Base-by-base conservation (phyloP, 2,329 filamentous ascomycete genomes). In the Penicillium rolfsii region DNA sequence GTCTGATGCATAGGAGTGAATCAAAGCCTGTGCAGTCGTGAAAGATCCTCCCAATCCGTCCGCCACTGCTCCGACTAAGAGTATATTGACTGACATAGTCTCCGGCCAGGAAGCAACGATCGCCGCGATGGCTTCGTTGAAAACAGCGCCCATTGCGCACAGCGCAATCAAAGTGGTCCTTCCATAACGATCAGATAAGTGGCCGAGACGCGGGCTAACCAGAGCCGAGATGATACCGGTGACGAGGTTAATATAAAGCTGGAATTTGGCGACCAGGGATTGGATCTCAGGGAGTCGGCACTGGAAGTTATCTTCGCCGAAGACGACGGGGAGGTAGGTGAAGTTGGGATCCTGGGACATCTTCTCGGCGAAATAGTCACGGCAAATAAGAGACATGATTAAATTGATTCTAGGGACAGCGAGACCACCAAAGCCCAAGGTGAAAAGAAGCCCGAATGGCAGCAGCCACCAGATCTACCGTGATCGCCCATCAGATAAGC, bases 11-110 rank as follows among this genome's bases (percentile, higher is more conserved):
- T 98, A 99, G 0, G 94, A 92, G 74, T 96, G 89, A 24, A 87
- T 88, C 60, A 96, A 80, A 49, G 89, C 87, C 81, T 90, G 90
- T 30, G 89, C 89, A 0, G 91, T 87, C 1, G 93, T 96, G 74
- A 97, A 97, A 0, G 93, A 97, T 7, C 95, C 95, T 9, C 88
- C 88, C 5, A 97, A 72, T 4, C 95, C 95, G 72, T 99, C 95
- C 49, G 93, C 82, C 9, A 91, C 81, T 38, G 88, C 86, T 9
- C 91, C 91, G 1, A 94, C 74, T 5, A 98, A 79, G 24, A 99
- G 80, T 85, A 91, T 90, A 58, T 90, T 88, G 70, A 96, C 91
- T 63, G 89, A 84, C 54, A 97, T 79, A 0, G 78, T 78, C 11
- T 93, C 87, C 0, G 93, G 90, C 67, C 86, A 93, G 63, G 84